Evolutionary conservation across 305 asterid species (phyloP).

Genomic region (Fraxinus greggii): DNA sequence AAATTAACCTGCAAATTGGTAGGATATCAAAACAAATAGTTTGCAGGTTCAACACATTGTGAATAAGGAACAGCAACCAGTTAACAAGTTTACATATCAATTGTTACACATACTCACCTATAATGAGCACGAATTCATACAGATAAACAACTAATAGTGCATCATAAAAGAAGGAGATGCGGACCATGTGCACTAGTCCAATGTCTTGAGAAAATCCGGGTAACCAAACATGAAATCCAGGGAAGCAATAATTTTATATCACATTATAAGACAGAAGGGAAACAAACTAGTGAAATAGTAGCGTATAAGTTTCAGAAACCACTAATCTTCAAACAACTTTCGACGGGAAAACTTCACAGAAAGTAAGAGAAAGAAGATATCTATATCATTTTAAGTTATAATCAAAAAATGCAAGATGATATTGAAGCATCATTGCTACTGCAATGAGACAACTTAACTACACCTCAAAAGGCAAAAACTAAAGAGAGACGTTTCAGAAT

Average conservation of each 20-base stretch:
- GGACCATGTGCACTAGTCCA: background rate
- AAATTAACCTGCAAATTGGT: constrained; percentile 67
- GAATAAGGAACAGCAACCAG: background rate
- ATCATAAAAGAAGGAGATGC: background rate
- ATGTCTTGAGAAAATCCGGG: background rate
- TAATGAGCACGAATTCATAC: background rate
- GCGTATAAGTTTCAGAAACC: background rate
- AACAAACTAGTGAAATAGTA: background rate
- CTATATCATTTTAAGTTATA: background rate
- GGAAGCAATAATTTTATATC: background rate
- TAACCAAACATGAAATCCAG: background rate
- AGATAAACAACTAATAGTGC: background rate
- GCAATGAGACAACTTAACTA: constrained; percentile 1
- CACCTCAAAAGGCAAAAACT: constrained; percentile 3
- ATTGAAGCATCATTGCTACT: background rate
- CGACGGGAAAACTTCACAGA: background rate
- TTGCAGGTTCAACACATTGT: background rate
- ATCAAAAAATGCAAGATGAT: background rate
- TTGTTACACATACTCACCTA: background rate
- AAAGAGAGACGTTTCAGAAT: background rate
- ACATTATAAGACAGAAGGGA: background rate
- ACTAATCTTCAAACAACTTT: background rate
- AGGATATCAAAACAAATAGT: constrained; percentile 25
- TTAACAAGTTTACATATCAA: background rate
- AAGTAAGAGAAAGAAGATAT: background rate